Evolutionary conservation across 2,329 filamentous ascomycete genomes (phyloP).

Genomic region (Neofusicoccum laricinum): DNA sequence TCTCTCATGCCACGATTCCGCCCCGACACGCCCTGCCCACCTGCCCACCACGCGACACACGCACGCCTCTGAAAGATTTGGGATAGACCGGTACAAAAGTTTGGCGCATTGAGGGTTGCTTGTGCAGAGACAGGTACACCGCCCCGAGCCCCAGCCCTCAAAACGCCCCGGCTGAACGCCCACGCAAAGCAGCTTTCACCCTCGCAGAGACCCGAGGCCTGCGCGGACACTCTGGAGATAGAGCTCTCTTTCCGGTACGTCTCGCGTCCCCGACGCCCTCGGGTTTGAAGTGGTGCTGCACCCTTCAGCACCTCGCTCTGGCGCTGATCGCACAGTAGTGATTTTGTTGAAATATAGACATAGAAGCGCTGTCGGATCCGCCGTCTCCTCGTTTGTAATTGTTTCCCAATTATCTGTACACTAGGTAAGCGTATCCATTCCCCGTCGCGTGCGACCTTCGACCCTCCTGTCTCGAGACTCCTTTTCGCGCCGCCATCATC

Average conservation of each 20-base stretch:
- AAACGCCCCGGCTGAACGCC: not conserved
- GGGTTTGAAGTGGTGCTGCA: constrained; percentile 12
- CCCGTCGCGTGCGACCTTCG: not conserved
- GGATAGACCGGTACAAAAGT: constrained; percentile 41
- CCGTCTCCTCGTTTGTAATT: constrained; percentile 10
- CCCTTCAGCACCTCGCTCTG: constrained; percentile 14
- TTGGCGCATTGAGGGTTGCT: constrained; percentile 31
- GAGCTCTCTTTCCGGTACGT: constrained; percentile 16
- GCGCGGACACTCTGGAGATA: constrained; percentile 10
- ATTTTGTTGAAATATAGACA: constrained; percentile 17
- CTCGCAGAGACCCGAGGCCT: constrained; percentile 1
- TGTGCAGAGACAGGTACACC: constrained; percentile 11
- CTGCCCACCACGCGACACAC: constrained; percentile 5
- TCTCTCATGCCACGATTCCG: constrained; percentile 16
- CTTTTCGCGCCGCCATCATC: not conserved
- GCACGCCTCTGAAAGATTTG: constrained; percentile 32
- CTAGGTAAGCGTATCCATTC: constrained; percentile 13
- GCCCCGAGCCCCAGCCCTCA: not conserved
- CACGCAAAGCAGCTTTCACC: constrained; percentile 7
- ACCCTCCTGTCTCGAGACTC: not conserved
- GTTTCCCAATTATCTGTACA: constrained; percentile 11
- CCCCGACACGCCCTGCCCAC: constrained; percentile 19
- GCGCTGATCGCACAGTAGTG: constrained; percentile 17
- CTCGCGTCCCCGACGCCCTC: not conserved
- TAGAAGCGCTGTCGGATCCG: constrained; percentile 13